These are phyloP conservation scores for Cryptosporidium canis DNA, from an alignment of 169 alveolate species.

Conservation along the genomic window DNA sequence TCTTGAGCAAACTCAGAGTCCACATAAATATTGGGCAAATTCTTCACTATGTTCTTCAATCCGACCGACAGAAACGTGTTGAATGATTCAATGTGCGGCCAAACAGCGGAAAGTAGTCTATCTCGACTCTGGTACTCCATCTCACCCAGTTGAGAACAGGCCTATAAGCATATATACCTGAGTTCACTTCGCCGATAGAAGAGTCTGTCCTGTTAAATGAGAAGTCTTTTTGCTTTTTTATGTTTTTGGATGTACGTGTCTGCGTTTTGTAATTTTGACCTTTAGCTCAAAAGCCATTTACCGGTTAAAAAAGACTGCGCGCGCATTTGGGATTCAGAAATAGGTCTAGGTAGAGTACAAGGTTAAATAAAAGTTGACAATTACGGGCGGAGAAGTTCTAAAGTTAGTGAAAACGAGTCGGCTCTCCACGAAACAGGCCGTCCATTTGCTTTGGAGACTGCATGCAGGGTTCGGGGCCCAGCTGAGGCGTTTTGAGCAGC, in stretches of 20 bases:
- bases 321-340: neutral
- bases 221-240: neutral
- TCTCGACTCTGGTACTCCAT: constrained; percentile 66
- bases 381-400: neutral
- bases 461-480: too few relatives aligned
- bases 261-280: constrained; percentile 25
- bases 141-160: neutral
- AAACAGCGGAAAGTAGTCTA: constrained; percentile 62
- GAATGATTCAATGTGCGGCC: constrained; percentile 72
- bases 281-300: neutral
- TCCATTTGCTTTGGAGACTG: too few relatives aligned
- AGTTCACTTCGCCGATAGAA: neutral
- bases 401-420: neutral
- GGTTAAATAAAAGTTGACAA: neutral
- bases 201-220: neutral
- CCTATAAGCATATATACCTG: constrained; percentile 14
- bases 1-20: constrained; percentile 55
- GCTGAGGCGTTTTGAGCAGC: too few relatives aligned
- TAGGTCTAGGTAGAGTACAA: neutral
- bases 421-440: too few relatives aligned
- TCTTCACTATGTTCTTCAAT: constrained; percentile 42
- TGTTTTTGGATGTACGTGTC: neutral
- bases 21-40: constrained; percentile 45
- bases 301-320: constrained; percentile 8
- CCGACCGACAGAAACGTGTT: constrained; percentile 44